Evolutionary conservation across 2,329 filamentous ascomycete species (phyloP).

Genomic region (Magnaporthiopsis incrustans): DNA sequence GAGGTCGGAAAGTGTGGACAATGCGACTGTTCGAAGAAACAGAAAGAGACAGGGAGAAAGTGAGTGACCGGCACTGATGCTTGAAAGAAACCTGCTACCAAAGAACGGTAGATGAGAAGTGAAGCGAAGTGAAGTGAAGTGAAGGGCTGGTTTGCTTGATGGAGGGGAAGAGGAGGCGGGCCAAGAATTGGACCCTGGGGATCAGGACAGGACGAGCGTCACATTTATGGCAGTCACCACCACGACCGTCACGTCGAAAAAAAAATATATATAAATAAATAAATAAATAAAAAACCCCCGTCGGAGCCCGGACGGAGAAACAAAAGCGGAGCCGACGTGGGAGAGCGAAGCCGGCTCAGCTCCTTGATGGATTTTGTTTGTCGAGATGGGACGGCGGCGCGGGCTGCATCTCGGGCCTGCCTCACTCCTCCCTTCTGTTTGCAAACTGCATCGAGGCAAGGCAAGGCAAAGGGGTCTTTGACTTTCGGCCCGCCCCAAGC

Average conservation of each 20-base stretch:
- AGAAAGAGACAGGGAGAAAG: constrained; percentile 8
- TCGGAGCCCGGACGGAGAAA: not conserved
- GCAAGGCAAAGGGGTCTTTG: not conserved
- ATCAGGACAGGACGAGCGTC: not conserved
- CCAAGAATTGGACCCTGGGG: not conserved
- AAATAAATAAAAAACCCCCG: too few species aligned
- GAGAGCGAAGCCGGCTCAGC: not conserved
- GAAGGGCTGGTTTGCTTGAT: not conserved
- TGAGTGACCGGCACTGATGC: constrained; percentile 17
- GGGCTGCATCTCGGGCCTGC: too few species aligned
- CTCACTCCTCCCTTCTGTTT: too few species aligned
- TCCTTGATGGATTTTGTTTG: too few species aligned
- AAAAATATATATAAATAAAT: too few species aligned
- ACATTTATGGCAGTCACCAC: not conserved
- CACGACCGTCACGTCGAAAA: too few species aligned
- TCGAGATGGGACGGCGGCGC: not conserved
- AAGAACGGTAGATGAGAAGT: not conserved
- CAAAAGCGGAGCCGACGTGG: not conserved
- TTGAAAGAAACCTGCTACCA: not conserved
- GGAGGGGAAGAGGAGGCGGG: not conserved
- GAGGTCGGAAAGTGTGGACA: not conserved
- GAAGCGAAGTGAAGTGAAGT: not conserved
- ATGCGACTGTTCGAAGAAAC: not conserved
- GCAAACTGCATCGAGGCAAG: too few species aligned
- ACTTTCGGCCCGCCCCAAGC: not conserved